These are phyloP conservation scores for Boletus subcaerulescens DNA, from an alignment of 768 basidiomycete species.

Conservation along the genomic window DNA sequence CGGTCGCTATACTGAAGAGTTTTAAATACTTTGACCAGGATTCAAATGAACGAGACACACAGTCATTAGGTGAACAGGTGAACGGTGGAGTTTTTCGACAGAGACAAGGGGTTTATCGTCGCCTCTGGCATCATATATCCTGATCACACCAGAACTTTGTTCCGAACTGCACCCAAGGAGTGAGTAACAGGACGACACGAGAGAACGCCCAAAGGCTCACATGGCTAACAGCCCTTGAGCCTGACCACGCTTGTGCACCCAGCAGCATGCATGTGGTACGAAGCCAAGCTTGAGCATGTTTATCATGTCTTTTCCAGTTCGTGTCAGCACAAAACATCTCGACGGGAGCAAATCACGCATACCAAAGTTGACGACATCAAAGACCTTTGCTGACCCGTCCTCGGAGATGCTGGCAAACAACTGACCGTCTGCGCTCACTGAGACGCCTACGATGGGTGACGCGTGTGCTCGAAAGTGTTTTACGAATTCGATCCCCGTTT, in stretches of 20 bases:
- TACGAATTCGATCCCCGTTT: constrained; percentile 93
- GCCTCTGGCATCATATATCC: constrained; percentile 91
- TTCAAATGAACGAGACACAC: constrained; percentile 43
- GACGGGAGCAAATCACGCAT: constrained; percentile 27
- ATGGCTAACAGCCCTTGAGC: constrained; percentile 87
- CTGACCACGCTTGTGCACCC: constrained; percentile 89
- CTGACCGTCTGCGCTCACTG: constrained; percentile 88
- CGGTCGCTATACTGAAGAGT: constrained; percentile 75
- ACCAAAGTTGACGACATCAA: constrained; percentile 99
- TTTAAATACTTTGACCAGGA: neutral
- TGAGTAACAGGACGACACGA: constrained; percentile 4
- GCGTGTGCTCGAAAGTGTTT: constrained; percentile 97
- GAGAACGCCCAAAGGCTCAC: constrained; percentile 45
- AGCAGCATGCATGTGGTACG: constrained; percentile 85
- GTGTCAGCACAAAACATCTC: neutral
- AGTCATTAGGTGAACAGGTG: constrained; percentile 88
- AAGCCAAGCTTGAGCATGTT: constrained; percentile 93
- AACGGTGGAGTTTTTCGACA: constrained; percentile 75
- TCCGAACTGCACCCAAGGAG: constrained; percentile 63
- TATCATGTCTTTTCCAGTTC: constrained; percentile 78
- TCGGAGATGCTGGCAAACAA: constrained; percentile 90
- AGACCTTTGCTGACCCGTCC: constrained; percentile 91
- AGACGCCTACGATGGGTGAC: constrained; percentile 71
- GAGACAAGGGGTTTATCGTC: constrained; percentile 73
- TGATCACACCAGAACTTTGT: constrained; percentile 64